These are phyloP conservation scores for Lepidium africanum DNA, from an alignment of 345 rosid genomes.

Conservation along the genomic window DNA sequence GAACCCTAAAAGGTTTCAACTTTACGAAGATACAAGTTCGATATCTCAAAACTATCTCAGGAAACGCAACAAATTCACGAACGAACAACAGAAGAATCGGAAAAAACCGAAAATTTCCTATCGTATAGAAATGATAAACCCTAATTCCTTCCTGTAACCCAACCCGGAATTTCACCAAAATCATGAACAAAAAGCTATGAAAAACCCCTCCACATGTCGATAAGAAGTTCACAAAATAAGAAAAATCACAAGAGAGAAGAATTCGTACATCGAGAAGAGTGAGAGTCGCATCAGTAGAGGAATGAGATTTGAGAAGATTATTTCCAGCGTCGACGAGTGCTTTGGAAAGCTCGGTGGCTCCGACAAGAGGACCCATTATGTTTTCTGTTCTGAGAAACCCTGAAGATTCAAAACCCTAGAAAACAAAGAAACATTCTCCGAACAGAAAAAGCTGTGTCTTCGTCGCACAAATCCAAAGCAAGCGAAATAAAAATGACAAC, in stretches of 20 bases:
- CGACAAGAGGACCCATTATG: slow-evolving; percentile 40
- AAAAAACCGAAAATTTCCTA: not conserved
- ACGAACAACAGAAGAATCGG: not conserved
- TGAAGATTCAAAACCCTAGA: slow-evolving; percentile 32
- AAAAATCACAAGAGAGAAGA: not conserved
- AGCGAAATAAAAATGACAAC: not conserved
- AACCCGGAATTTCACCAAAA: slow-evolving; percentile 11
- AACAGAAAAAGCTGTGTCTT: not conserved
- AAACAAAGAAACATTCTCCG: slow-evolving; percentile 15
- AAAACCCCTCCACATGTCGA: not conserved
- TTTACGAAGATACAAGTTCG: not conserved
- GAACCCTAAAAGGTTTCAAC: slow-evolving; percentile 2
- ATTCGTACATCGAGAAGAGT: slow-evolving; percentile 49
- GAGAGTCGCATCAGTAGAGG: slow-evolving; percentile 43
- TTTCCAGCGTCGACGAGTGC: slow-evolving; percentile 52
- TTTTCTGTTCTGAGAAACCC: not conserved
- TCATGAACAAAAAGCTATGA: not conserved
- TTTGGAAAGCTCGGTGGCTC: slow-evolving; percentile 30
- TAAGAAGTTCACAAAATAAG: not conserved
- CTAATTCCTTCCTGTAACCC: slow-evolving; percentile 9
- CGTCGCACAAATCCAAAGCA: slow-evolving; percentile 3
- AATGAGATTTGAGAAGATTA: slow-evolving; percentile 41
- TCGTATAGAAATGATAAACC: slow-evolving; percentile 4
- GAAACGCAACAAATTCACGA: not conserved
- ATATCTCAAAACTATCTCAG: not conserved